Evolutionary conservation across 768 basidiomycete genomes (phyloP).

Genomic region (Rhizopogon sp.): DNA sequence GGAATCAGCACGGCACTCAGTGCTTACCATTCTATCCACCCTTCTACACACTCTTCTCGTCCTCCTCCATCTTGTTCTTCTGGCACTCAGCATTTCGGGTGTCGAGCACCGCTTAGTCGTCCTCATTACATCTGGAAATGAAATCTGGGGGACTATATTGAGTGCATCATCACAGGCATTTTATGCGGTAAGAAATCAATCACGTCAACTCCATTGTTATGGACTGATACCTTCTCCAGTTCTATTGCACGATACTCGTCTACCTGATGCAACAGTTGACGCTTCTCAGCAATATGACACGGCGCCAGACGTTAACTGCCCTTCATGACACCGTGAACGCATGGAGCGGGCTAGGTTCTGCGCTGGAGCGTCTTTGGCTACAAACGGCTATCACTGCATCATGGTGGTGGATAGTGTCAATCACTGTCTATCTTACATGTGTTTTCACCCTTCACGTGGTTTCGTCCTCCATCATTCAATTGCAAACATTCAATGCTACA

Average conservation of each 20-base stretch:
- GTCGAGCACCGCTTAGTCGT: conserved; percentile 2
- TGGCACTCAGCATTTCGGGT: background rate
- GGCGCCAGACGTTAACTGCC: conserved; percentile 10
- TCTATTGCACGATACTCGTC: conserved; percentile 14
- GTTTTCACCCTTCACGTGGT: conserved; percentile 15
- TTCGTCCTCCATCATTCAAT: conserved; percentile 17
- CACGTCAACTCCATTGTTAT: background rate
- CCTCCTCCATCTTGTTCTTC: background rate
- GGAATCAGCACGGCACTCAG: background rate
- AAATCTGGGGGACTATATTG: background rate
- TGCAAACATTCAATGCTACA: conserved; percentile 8
- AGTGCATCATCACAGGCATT: conserved; percentile 1
- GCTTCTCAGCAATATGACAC: background rate
- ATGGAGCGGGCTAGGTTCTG: conserved; percentile 20
- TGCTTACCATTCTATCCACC: background rate
- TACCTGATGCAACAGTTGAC: conserved; percentile 16
- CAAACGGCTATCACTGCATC: conserved; percentile 12
- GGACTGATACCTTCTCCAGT: conserved; percentile 1
- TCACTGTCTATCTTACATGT: conserved; percentile 11
- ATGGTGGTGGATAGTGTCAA: conserved; percentile 6
- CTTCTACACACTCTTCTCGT: background rate
- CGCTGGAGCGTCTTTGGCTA: conserved; percentile 9
- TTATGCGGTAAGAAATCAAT: background rate
- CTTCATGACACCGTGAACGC: conserved; percentile 15
- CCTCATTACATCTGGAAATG: background rate